A percentile compares a stretch with the other conserved stretches of the same genome.
phyloP scores from a whole-genome alignment of 2,329 filamentous ascomycete genomes.

The Ceratocystiopsis brevicomis region DNA sequence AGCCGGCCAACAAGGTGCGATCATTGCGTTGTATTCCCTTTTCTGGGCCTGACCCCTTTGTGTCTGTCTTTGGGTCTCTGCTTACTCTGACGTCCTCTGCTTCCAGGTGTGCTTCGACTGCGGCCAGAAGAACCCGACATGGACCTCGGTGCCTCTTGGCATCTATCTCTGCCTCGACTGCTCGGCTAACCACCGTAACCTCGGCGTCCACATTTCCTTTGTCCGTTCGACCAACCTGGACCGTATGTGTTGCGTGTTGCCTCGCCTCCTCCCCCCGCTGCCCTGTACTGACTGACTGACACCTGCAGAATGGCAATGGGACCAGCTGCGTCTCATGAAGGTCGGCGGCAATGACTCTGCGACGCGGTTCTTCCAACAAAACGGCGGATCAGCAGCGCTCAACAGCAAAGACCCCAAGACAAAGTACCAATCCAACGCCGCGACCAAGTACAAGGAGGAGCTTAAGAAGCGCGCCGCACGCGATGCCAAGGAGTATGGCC shows the following conservation, averaged over 20 bases:
- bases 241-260: slow-evolving; percentile 36
- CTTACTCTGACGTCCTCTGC: too few relatives aligned
- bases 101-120: slow-evolving; percentile 91
- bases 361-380: slow-evolving; percentile 94
- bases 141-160: slow-evolving; percentile 87
- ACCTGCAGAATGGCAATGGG: slow-evolving; percentile 82
- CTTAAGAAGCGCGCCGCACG: slow-evolving; percentile 66
- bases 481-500: slow-evolving; percentile 64
- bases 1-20: slow-evolving; percentile 80
- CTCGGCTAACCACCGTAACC: slow-evolving; percentile 88
- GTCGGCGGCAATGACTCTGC: slow-evolving; percentile 95
- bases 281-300: not conserved
- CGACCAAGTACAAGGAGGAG: slow-evolving; percentile 95
- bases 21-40: slow-evolving; percentile 2
- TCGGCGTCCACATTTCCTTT: slow-evolving; percentile 97
- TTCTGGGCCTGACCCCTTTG: not conserved
- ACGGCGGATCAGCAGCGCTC: slow-evolving; percentile 82
- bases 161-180: slow-evolving; percentile 98
- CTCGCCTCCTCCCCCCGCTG: too few relatives aligned
- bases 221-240: slow-evolving; percentile 96
- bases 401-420: slow-evolving; percentile 93
- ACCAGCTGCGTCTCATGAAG: slow-evolving; percentile 93
- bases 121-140: slow-evolving; percentile 91
- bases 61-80: not conserved
- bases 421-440: slow-evolving; percentile 88